Base-by-base conservation (phyloP, 208 protist genomes). In the Leishmania amazonensis region DNA sequence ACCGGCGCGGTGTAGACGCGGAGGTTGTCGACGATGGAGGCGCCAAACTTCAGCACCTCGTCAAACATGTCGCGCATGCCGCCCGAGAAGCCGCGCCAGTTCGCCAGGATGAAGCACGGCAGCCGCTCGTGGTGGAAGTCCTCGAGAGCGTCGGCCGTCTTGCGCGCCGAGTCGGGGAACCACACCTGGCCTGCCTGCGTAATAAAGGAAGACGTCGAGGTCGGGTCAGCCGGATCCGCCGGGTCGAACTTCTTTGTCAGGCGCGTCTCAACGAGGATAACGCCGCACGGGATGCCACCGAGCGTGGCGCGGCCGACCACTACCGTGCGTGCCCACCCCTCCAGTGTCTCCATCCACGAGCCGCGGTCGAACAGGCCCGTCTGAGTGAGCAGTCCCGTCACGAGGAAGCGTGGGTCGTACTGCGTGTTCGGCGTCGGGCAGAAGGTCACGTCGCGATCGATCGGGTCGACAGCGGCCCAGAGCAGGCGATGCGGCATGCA, bases 11-110 rank as follows among this genome's bases (percentile, higher is more conserved):
- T 94, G 96, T 99, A 99, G 24, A 96, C 89, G 76, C 93, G 90
- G 13, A 99, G 91, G 76, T 96, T 96, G 88, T 99, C 99, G n/a
- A 99, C 99, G 89, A 99, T 99, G 83, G 96, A 93, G 49, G 99
- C 93, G 70, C 99, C 99, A 90, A 99, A 99, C 90, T 99, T 99
- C 21, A 99, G 95, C n/a, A 99, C 94, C 90, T 99, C 97, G 85
- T 99, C 97, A 88, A 97, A 99, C 99, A 99, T 99, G 91, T 99
- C 99, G 42, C 98, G 90, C 96, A 99, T 99, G 74, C 99, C 99
- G 73, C 99, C 99, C 17, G 96, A 99, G 91, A 99, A 99, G 54
- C 99, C 99, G 80, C 99, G 93, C 99, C 99, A 99, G 94, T 99
- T 99, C 28, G 99, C 99, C 70, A 99, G 90, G 78, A 99, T 99